Evolutionary conservation across 257 asterid species (phyloP), one percentile per base, ranked within the genome.

Genomic region (Solanum arcanum): DNA sequence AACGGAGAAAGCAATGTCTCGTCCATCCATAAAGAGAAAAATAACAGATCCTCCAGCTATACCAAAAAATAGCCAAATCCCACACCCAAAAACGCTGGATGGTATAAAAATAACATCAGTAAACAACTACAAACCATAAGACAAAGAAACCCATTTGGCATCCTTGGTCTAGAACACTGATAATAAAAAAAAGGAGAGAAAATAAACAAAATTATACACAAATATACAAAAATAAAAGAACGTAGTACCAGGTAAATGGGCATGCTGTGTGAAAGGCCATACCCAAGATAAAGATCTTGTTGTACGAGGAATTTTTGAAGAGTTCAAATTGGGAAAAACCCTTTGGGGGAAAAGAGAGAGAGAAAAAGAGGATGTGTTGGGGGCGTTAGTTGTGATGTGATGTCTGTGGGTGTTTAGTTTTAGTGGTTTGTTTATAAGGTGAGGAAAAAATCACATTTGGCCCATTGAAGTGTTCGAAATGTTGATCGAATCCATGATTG

Each of bases 241-340:
- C 5, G 29, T 41, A 18, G 90, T 93, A 97, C 99, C 99, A 97
- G 91, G 99, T 96, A 93, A 97, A 95, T 92, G 99, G 99, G 91
- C 99, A 97, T 88, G 98, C 95, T 89, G 95, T 98, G 87, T 97
- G 99, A 93, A 97, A 97, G 93, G 99, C 99, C 99, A 95, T 96
- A 86, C 27, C 41, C 13, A 85, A 88, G 86, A 69, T 44, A 15
- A 78, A 78, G 91, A 88, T 87, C 88, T 86, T 82, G 80, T 83
- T 87, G 88, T 89, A 56, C 5, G 74, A 81, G 66, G 87, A 90
- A 37, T 89, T 72, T 87, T 86, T 86, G 85, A 87, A 81, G 90
- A 83, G 89, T 89, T 87, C 84, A 66, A 69, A 82, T 87, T 86
- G 72, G 70, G 69, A 69, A 68, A 68, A 81, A 70, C 73, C 60